phyloP scores from a whole-genome alignment of 805 yeast genomes.

The Lipomyces orientalis region DNA sequence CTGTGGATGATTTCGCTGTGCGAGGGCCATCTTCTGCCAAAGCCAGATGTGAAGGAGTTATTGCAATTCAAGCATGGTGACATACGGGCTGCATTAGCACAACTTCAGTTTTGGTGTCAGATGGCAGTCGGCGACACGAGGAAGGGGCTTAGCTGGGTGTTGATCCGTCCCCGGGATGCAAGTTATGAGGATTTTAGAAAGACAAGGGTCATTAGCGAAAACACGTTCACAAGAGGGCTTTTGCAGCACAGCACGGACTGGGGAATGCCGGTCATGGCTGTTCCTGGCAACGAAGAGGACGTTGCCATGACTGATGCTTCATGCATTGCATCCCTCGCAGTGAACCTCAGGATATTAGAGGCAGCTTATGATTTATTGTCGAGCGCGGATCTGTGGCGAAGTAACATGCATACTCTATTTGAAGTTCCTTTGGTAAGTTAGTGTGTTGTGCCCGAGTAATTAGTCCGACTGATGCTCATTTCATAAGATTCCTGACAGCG shows the following conservation, averaged over 20 bases:
- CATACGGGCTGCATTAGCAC: slow-evolving; percentile 30
- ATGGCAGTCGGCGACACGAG: slow-evolving; percentile 38
- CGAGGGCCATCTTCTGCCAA: slow-evolving; percentile 46
- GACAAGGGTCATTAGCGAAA: slow-evolving; percentile 28
- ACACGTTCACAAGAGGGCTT: slow-evolving; percentile 16
- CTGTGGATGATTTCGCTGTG: slow-evolving; percentile 45
- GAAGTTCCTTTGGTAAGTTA: slow-evolving; percentile 30
- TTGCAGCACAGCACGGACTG: slow-evolving; percentile 7
- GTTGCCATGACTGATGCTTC: not conserved
- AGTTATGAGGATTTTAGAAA: not conserved
- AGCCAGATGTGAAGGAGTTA: slow-evolving; percentile 33
- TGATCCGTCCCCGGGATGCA: slow-evolving; percentile 6
- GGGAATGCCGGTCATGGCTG: slow-evolving; percentile 1
- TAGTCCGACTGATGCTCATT: not conserved
- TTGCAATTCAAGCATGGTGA: slow-evolving; percentile 40
- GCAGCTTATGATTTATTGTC: slow-evolving; percentile 22
- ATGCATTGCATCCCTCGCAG: not conserved
- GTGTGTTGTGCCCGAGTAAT: not conserved
- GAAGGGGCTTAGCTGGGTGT: slow-evolving; percentile 34
- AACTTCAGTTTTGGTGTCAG: slow-evolving; percentile 41
- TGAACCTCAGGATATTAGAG: slow-evolving; percentile 6
- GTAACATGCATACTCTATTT: slow-evolving; percentile 17
- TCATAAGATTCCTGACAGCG: slow-evolving; percentile 14
- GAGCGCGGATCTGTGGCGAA: slow-evolving; percentile 23
- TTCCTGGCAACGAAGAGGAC: not conserved